A percentile compares a stretch with the other conserved stretches of the same genome.
Evolutionary conservation across 1,284 basidiomycete genomes (phyloP).

Genomic region (Ustilago trichophora): DNA sequence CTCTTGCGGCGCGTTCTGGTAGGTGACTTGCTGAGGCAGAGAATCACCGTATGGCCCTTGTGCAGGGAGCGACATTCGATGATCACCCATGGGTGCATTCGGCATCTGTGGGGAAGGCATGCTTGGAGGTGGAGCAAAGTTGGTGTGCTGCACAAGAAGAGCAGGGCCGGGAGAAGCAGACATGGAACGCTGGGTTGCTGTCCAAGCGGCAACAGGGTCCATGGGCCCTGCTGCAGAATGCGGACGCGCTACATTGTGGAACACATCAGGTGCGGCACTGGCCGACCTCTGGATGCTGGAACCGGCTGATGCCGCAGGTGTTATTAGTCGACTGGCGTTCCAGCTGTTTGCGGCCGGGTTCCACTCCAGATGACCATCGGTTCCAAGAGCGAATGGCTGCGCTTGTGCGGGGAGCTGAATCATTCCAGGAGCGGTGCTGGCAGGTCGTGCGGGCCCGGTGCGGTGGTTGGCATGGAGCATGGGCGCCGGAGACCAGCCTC

Average conservation of each 20-base stretch:
- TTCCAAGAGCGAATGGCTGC: constrained; percentile 29
- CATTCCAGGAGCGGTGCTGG: constrained; percentile 46
- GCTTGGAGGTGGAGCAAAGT: constrained; percentile 4
- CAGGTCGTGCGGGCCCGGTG: constrained; percentile 24
- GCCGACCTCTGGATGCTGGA: constrained; percentile 28
- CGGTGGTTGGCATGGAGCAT: constrained; percentile 3
- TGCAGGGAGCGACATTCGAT: constrained; percentile 15
- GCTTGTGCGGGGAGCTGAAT: constrained; percentile 37
- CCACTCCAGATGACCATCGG: constrained; percentile 33
- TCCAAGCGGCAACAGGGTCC: constrained; percentile 20
- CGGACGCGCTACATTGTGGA: constrained; percentile 15
- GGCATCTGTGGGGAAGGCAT: neutral
- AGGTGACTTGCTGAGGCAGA: constrained; percentile 5
- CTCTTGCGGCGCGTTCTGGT: constrained; percentile 4
- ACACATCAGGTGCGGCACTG: constrained; percentile 49
- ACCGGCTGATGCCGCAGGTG: constrained; percentile 16
- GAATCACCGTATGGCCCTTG: constrained; percentile 7
- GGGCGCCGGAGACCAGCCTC: constrained; percentile 60
- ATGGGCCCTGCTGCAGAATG: neutral
- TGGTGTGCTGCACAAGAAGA: constrained; percentile 4
- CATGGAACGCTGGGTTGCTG: constrained; percentile 33
- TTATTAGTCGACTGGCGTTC: constrained; percentile 36
- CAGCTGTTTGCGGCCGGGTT: constrained; percentile 34
- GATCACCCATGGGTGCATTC: constrained; percentile 1
- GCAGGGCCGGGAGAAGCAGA: constrained; percentile 36